A percentile compares a stretch with the other conserved stretches of the same genome.
Evolutionary conservation across 1,139 yeast species (phyloP).

Genomic region (Candida frijolesensis): DNA sequence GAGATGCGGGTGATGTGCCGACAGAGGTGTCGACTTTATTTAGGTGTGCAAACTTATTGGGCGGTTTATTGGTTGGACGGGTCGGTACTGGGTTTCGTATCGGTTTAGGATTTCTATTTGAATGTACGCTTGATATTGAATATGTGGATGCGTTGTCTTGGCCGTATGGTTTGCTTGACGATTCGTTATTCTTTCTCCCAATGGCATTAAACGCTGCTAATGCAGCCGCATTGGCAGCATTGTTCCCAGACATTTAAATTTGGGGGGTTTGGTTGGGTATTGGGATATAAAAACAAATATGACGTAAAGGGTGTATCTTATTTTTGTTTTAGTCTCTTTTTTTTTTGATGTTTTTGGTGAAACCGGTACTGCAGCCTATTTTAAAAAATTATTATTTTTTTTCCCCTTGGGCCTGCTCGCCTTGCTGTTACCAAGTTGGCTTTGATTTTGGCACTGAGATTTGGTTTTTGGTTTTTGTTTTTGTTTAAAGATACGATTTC

Average conservation of each 20-base stretch:
- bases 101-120: constrained; percentile 2
- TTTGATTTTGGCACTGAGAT: too few relatives aligned
- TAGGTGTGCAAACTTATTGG: constrained; percentile 4
- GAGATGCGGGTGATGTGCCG: not conserved
- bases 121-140: constrained; percentile 2
- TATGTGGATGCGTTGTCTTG: constrained; percentile 2
- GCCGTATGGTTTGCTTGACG: constrained; percentile 1
- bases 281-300: not conserved
- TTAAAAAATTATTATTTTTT: too few relatives aligned
- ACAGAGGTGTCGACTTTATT: constrained; percentile 4
- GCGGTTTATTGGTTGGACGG: not conserved
- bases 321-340: not conserved
- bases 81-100: constrained; percentile 7
- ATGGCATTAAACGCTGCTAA: constrained; percentile 33
- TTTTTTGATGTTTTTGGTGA: not conserved
- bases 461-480: too few relatives aligned
- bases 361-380: not conserved
- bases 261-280: not conserved
- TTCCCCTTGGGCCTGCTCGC: not conserved
- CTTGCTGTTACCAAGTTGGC: too few relatives aligned
- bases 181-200: constrained; percentile 16
- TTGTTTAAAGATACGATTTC: too few relatives aligned
- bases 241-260: constrained; percentile 6
- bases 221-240: constrained; percentile 37
- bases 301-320: not conserved